Percentiles rank a stretch among this genome's conserved stretches.
Conservation (phyloP, 2,329 filamentous ascomycete species). For the Periconia macrospinosa region DNA sequence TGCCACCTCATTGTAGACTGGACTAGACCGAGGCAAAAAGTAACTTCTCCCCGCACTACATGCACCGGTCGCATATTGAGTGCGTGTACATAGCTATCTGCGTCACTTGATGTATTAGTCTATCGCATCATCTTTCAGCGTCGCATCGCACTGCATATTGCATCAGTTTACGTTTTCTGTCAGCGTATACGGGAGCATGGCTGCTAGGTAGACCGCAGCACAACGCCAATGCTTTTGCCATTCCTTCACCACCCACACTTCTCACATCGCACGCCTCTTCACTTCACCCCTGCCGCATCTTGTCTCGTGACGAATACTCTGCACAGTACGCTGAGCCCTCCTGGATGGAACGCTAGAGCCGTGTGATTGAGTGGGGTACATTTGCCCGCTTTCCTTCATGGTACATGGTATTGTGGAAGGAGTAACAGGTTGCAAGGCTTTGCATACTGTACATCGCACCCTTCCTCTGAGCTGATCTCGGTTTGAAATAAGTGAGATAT, state of each 20-base stretch:
- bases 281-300: neutral
- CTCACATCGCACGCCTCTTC: neutral
- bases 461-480: neutral
- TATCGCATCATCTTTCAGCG: neutral
- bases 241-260: neutral
- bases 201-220: neutral
- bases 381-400: neutral
- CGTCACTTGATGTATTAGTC: neutral
- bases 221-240: neutral
- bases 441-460: neutral
- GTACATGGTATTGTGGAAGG: neutral
- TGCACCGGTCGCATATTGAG: neutral
- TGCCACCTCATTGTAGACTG: no score
- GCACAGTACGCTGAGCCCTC: neutral
- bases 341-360: neutral
- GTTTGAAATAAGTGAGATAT: neutral
- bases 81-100: neutral
- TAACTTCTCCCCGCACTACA: neutral
- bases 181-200: neutral
- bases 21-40: neutral
- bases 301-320: neutral
- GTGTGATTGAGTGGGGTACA: neutral
- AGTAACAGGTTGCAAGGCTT: neutral
- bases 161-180: neutral
- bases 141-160: no score